phyloP scores from a whole-genome alignment of 225 moss, liverwort and hornwort genomes.

The Marchantia polymorpha region DNA sequence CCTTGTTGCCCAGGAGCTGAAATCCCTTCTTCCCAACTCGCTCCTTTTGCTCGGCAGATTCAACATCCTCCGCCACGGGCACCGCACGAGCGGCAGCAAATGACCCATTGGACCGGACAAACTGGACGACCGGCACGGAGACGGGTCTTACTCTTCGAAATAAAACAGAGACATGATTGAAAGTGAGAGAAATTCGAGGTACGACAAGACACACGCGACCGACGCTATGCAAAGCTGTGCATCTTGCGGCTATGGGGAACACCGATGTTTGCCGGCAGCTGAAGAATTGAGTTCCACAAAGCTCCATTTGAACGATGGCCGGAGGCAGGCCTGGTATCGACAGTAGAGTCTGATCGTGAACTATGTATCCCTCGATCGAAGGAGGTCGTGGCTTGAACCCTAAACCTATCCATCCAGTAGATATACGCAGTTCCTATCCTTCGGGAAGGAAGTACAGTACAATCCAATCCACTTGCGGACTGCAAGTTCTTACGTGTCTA shows the following conservation, averaged over 20 bases:
- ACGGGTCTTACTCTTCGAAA: background rate
- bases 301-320: background rate
- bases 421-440: no score
- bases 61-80: slow-evolving; percentile 2
- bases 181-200: background rate
- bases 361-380: no score
- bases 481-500: no score
- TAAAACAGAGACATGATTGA: background rate
- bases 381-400: no score
- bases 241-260: background rate
- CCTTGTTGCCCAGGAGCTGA: slow-evolving; percentile 58
- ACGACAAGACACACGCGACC: background rate
- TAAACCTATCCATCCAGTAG: no score
- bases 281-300: background rate
- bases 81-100: background rate
- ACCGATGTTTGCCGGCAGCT: background rate
- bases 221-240: background rate
- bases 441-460: no score
- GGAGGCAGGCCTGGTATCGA: no score
- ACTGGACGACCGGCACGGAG: background rate
- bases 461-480: no score
- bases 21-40: slow-evolving; percentile 36
- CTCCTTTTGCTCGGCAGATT: background rate
- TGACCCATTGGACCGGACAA: background rate
- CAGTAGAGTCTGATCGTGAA: no score